A percentile compares a stretch with the other conserved stretches of the same genome.
phyloP scores from a whole-genome alignment of 345 rosid genomes.

The Balakata baccata region DNA sequence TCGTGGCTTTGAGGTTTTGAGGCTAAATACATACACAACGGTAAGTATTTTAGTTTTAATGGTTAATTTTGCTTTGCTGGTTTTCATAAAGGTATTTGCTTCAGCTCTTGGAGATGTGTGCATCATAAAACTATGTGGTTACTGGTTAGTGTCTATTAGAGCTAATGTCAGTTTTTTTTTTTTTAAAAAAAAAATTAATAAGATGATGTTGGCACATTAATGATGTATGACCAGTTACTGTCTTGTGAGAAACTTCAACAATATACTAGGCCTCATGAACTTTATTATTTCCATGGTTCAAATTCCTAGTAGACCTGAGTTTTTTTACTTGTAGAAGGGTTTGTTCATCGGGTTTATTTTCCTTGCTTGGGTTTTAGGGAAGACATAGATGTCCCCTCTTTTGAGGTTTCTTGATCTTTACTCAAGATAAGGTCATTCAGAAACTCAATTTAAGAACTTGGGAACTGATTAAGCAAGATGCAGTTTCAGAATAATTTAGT shows the following conservation, averaged over 20 bases:
- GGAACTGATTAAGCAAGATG: not conserved
- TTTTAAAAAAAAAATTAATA: not conserved
- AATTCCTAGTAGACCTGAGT: not conserved
- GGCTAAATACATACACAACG: slow-evolving; percentile 89
- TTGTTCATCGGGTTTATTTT: not conserved
- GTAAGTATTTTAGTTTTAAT: slow-evolving; percentile 45
- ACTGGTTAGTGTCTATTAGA: not conserved
- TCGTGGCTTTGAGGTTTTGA: slow-evolving; percentile 88
- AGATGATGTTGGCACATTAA: not conserved
- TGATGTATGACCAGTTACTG: not conserved
- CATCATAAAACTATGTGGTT: not conserved
- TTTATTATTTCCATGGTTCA: not conserved
- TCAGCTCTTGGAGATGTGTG: not conserved
- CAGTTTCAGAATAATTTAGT: not conserved
- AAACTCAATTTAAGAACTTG: not conserved
- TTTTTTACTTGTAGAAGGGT: not conserved
- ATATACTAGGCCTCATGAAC: not conserved
- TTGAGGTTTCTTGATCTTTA: not conserved
- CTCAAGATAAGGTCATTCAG: not conserved
- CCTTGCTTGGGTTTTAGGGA: slow-evolving; percentile 4
- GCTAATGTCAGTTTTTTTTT: not conserved
- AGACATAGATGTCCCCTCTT: not conserved
- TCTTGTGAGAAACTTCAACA: not conserved
- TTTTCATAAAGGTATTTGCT: not conserved
- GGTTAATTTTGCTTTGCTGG: not conserved